Evolutionary conservation across 148 eudicot species (phyloP), one percentile per base, ranked within the genome.

Genomic region (Nepenthes mirabilis): DNA sequence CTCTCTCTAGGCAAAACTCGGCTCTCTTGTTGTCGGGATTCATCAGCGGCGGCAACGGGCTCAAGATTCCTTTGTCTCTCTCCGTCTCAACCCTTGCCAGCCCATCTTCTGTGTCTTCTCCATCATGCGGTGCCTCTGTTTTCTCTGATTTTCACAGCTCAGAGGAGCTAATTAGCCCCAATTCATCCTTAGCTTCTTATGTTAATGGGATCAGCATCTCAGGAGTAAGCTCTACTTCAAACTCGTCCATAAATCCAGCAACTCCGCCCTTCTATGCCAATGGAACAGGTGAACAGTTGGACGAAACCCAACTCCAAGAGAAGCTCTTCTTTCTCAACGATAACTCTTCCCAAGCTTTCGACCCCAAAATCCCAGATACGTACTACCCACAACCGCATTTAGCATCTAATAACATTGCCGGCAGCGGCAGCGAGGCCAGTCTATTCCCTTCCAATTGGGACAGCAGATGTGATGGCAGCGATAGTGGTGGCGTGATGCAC

Each of bases 221-320:
- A 14, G 50, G 62, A 5, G 6, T 35, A 2, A 13, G 65, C 37
- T 55, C 65, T 1, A 43, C 65, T 5, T 12, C 61, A 1, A 63
- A 49, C 1, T 70, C 88, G 0, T 47, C 74, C 6, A 64, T 80
- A 60, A 86, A 80, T 64, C 79, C 87, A 0, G 60, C 78, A 1
- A 83, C 88, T 36, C 68, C 80, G 2, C 85, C 91, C n/a, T 85
- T 80, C 47, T 80, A 82, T 37, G 61, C 53, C 6, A 43, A 57
- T 37, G 72, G 62, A 11, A 70, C 54, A 1, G 58, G n/a, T 56
- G 82, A 76, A 57, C 57, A 80, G 45, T 78, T 82, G 33, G 97
- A 89, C 60, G 97, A 86, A 50, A 49, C 77, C 14, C 94, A 89
- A 51, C 80, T 85, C 1, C 89, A 85, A 60, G 89, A 88, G 59